phyloP scores from a whole-genome alignment of 1,284 basidiomycete genomes.

The Tetrapyrgos nigripes region DNA sequence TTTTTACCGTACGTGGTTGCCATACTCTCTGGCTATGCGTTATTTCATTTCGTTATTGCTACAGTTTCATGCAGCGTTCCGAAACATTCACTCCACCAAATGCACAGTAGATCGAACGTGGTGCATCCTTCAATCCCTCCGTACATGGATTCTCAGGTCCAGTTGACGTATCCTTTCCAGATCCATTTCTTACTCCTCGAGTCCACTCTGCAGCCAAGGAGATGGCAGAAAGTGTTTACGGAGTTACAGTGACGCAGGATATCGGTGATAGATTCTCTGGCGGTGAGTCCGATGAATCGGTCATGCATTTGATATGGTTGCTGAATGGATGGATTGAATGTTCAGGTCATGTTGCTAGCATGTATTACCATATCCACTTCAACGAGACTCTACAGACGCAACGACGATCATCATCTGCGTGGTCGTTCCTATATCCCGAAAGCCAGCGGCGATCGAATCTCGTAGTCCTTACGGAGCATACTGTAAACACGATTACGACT shows the following conservation, averaged over 20 bases:
- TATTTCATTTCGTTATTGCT: not conserved
- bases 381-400: too few species aligned
- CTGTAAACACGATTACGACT: not conserved
- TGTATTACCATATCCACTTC: too few species aligned
- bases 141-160: too few species aligned
- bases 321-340: too few species aligned
- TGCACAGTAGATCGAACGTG: too few species aligned
- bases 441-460: not conserved
- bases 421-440: slow-evolving; percentile 9
- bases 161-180: too few species aligned
- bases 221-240: slow-evolving; percentile 13
- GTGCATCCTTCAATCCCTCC: too few species aligned
- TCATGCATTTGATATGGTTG: not conserved
- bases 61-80: slow-evolving; percentile 9
- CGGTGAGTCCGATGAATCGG: slow-evolving; percentile 5
- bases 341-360: too few species aligned
- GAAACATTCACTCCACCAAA: too few species aligned
- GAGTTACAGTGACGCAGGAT: slow-evolving; percentile 15
- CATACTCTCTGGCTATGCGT: slow-evolving; percentile 5
- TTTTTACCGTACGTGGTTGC: slow-evolving; percentile 7
- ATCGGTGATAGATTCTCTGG: slow-evolving; percentile 20
- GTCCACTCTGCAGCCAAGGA: slow-evolving; percentile 16
- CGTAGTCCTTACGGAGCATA: slow-evolving; percentile 1
- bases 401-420: too few species aligned
- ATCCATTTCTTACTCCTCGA: slow-evolving; percentile 7